Base-by-base conservation (phyloP, 805 yeast species). In the Maudiozyma serrabonitensis region DNA sequence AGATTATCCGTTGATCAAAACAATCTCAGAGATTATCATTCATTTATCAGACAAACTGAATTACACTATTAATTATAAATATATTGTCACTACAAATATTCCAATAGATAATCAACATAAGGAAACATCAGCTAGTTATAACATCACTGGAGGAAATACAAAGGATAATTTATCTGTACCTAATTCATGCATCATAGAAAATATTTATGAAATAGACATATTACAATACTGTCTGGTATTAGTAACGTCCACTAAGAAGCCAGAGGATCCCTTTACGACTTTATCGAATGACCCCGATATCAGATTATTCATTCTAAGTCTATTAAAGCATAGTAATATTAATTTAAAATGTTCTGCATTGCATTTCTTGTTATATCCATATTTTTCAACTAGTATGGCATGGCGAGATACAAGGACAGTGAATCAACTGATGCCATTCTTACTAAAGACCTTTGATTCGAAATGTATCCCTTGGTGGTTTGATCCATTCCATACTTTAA, bases 381-480 rank as follows among this genome's bases (percentile, higher is more conserved):
- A 50, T 26, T 38, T 62, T 11, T 31, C 50, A 19, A 43, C 46
- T 8, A 44, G 49, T 4, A 46, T 46, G 3, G 39, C 41, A 6
- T 57, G 58, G 51, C 46, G 48, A 18, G 53, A 56, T 42, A 51
- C 52, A 15, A 51, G 51, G 23, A 50, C 53, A 2, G 38, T 61
- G n/a, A 48, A 46, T 3, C 56, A 55, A 45, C 41, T 56, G 37
- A 48, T 63, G 34, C 67, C 68, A 4, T 57, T 57, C 46, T 48
- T 64, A 45, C 49, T 61, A 25, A 58, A 57, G 7, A 52, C 58
- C 13, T 56, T 64, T 43, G 57, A 63, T 43, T 55, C 46, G 25
- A 52, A 53, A 11, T 43, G 48, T n/a, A 23, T 63, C 4, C 69
- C 69, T 12, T 56, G 61, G 61, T 62, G 67, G 66, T 64, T 58